Evolutionary conservation across 768 basidiomycete genomes (phyloP).

Genomic region (Lactarius trivialis): DNA sequence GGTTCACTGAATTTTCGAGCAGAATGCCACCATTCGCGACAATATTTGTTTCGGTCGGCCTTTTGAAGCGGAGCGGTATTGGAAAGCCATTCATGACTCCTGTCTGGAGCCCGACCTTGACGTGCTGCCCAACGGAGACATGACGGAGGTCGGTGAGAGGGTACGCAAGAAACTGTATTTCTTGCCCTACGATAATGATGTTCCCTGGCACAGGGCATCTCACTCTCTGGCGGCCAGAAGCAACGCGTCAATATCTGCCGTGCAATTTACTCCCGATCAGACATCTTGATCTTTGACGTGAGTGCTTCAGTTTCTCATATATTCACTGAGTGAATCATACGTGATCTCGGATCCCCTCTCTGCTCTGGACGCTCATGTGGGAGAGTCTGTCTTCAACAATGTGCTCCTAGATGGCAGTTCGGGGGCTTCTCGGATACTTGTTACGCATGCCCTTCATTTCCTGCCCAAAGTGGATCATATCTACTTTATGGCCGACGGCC

Average conservation of each 20-base stretch:
- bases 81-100: slow-evolving; percentile 70
- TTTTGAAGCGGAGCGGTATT: slow-evolving; percentile 76
- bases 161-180: slow-evolving; percentile 21
- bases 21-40: slow-evolving; percentile 82
- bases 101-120: slow-evolving; percentile 78
- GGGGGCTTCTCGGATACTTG: slow-evolving; percentile 78
- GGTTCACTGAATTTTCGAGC: neutral
- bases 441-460: slow-evolving; percentile 90
- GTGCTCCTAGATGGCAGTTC: slow-evolving; percentile 58
- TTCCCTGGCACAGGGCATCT: slow-evolving; percentile 55
- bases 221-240: slow-evolving; percentile 75
- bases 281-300: slow-evolving; percentile 82
- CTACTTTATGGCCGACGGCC: slow-evolving; percentile 69
- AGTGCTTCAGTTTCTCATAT: slow-evolving; percentile 19
- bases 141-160: slow-evolving; percentile 81
- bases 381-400: slow-evolving; percentile 80
- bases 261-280: slow-evolving; percentile 78
- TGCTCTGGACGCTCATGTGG: slow-evolving; percentile 91
- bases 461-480: slow-evolving; percentile 85
- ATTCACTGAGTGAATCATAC: neutral
- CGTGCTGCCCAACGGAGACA: slow-evolving; percentile 67
- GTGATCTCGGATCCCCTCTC: slow-evolving; percentile 63
- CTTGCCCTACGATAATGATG: neutral
- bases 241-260: slow-evolving; percentile 84
- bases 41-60: slow-evolving; percentile 85